phyloP scores from a whole-genome alignment of 768 basidiomycete species.

The Leucosporidium yakuticum region DNA sequence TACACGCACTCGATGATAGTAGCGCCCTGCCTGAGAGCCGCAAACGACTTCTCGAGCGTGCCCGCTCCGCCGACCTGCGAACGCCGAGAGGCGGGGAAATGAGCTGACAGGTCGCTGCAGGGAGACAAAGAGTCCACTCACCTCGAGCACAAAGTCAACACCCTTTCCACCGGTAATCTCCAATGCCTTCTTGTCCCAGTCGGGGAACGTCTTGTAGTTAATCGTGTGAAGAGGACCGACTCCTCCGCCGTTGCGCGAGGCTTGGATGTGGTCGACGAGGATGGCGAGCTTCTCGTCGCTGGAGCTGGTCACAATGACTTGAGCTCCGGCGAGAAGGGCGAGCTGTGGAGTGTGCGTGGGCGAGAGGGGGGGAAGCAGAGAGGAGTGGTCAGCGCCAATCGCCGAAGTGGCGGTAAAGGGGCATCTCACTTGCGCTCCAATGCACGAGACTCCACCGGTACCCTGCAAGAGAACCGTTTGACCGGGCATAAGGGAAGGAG shows the following conservation, averaged over 20 bases:
- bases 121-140: too few species aligned
- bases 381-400: conserved; percentile 53
- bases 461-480: conserved; percentile 23
- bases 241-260: conserved; percentile 54
- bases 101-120: too few species aligned
- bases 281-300: too few species aligned
- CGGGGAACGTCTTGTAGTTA: conserved; percentile 56
- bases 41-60: conserved; percentile 48
- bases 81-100: too few species aligned
- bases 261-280: neutral
- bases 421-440: conserved; percentile 56
- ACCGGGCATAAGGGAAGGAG: neutral
- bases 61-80: conserved; percentile 57
- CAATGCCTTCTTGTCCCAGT: conserved; percentile 51
- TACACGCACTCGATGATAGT: too few species aligned
- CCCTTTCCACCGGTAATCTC: conserved; percentile 8
- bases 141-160: conserved; percentile 43
- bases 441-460: conserved; percentile 44
- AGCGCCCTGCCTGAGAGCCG: neutral
- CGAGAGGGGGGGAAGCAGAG: conserved; percentile 12
- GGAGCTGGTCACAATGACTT: neutral
- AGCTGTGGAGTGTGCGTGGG: too few species aligned
- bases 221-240: conserved; percentile 44
- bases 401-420: conserved; percentile 64
- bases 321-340: too few species aligned